Evolutionary conservation across 352 stramenopile genomes (phyloP).

Genomic region (Phytophthora litchii): DNA sequence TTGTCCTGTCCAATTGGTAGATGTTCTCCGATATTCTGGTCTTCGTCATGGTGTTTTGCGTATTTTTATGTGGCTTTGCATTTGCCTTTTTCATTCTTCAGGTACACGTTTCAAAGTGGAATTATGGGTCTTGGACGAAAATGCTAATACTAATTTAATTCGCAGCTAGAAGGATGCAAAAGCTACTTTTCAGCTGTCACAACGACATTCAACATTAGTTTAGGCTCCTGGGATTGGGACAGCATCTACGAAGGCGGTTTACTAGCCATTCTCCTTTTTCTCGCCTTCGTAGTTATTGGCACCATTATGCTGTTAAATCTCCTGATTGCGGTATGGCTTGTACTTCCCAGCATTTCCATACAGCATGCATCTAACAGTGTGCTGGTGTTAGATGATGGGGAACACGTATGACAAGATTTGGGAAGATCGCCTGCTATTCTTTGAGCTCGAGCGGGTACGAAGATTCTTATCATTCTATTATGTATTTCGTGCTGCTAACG

Average conservation of each 20-base stretch:
- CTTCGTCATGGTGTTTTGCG: constrained; percentile 76
- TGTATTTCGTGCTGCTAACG: constrained; percentile 16
- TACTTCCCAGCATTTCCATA: neutral
- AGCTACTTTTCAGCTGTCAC: constrained; percentile 64
- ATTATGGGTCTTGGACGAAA: neutral
- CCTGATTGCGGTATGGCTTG: constrained; percentile 61
- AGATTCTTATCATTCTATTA: constrained; percentile 1
- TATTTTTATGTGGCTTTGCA: constrained; percentile 76
- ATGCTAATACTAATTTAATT: neutral
- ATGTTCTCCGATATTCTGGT: constrained; percentile 84
- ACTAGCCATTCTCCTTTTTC: constrained; percentile 74
- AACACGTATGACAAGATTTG: constrained; percentile 89
- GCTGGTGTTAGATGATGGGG: constrained; percentile 66
- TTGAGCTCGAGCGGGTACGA: constrained; percentile 75
- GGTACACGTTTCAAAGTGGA: constrained; percentile 27
- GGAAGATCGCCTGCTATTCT: constrained; percentile 83
- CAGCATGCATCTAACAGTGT: neutral
- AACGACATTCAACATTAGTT: constrained; percentile 73
- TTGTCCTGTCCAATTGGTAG: constrained; percentile 29
- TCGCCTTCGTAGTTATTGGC: constrained; percentile 74
- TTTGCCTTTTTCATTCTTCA: constrained; percentile 88
- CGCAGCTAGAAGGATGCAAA: constrained; percentile 72
- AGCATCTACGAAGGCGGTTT: constrained; percentile 71
- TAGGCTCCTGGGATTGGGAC: constrained; percentile 81
- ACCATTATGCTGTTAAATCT: constrained; percentile 87